phyloP scores from a whole-genome alignment of 495 filamentous ascomycete genomes.

The Glutinoglossum americanum region DNA sequence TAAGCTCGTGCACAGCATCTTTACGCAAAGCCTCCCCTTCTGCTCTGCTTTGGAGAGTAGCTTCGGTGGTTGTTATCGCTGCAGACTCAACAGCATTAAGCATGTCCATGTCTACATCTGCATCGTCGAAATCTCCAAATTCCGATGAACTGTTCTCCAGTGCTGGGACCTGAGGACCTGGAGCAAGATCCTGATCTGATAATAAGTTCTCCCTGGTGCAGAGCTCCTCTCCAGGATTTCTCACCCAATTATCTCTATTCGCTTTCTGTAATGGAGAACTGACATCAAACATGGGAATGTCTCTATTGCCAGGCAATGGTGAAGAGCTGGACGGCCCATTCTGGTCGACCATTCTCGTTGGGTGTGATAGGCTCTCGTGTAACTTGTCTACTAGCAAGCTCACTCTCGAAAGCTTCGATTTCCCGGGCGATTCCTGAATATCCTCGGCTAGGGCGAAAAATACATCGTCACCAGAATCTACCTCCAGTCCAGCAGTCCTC shows the following conservation, averaged over 20 bases:
- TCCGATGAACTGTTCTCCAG: slow-evolving; percentile 23
- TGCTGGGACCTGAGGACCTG: background rate
- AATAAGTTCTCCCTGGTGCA: background rate
- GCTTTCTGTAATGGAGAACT: background rate
- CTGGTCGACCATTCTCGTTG: slow-evolving; percentile 12
- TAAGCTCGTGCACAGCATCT: background rate
- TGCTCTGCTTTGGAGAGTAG: slow-evolving; percentile 9
- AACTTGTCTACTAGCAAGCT: slow-evolving; percentile 44
- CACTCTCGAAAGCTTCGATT: slow-evolving; percentile 33
- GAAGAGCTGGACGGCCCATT: slow-evolving; percentile 29
- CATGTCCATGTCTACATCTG: slow-evolving; percentile 33
- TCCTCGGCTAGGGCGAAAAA: slow-evolving; percentile 11
- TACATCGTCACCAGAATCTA: slow-evolving; percentile 15
- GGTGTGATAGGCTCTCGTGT: slow-evolving; percentile 33
- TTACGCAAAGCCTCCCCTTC: slow-evolving; percentile 4
- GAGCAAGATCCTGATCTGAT: background rate
- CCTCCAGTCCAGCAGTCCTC: slow-evolving; percentile 22
- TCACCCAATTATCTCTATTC: background rate
- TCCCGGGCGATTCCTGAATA: background rate
- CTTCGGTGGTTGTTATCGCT: slow-evolving; percentile 5
- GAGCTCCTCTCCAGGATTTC: background rate
- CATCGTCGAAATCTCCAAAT: slow-evolving; percentile 32
- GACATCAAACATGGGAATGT: background rate
- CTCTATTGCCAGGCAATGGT: slow-evolving; percentile 23
- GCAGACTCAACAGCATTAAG: slow-evolving; percentile 23